Percentiles rank a stretch among this genome's conserved stretches.
Evolutionary conservation across 2,329 filamentous ascomycete species (phyloP).

Genomic region (Alternaria angustiovoidea): DNA sequence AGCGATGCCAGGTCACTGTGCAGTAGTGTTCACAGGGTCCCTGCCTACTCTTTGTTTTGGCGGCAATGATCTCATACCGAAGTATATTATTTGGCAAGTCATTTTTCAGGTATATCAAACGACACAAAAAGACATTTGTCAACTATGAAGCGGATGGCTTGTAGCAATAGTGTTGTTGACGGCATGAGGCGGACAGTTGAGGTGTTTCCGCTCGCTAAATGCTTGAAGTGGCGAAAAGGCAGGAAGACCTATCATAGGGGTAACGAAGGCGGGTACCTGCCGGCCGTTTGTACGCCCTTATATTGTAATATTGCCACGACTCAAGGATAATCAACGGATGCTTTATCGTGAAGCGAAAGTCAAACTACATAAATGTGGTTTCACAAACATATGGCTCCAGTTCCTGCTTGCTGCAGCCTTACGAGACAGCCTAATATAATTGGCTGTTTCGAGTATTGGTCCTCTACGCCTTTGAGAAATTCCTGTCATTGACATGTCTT

Average conservation of each 20-base stretch:
- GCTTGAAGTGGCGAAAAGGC: constrained; percentile 8
- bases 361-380: background rate
- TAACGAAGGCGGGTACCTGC: constrained; percentile 30
- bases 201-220: constrained; percentile 19
- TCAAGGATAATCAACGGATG: background rate
- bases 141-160: constrained; percentile 9
- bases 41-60: constrained; percentile 8
- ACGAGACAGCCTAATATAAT: background rate
- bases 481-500: background rate
- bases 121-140: background rate
- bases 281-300: constrained; percentile 9
- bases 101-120: background rate
- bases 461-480: background rate
- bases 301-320: background rate
- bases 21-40: constrained; percentile 18
- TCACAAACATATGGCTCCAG: background rate
- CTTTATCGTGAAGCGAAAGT: constrained; percentile 11
- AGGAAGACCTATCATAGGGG: constrained; percentile 21
- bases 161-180: background rate
- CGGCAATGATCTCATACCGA: constrained; percentile 12
- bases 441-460: background rate
- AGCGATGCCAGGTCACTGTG: constrained; percentile 22
- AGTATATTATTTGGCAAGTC: background rate
- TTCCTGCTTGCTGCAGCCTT: background rate
- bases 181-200: constrained; percentile 11